These are phyloP conservation scores for Penicillium sp. DNA, from an alignment of 2,329 filamentous ascomycete species.

Conservation along the genomic window DNA sequence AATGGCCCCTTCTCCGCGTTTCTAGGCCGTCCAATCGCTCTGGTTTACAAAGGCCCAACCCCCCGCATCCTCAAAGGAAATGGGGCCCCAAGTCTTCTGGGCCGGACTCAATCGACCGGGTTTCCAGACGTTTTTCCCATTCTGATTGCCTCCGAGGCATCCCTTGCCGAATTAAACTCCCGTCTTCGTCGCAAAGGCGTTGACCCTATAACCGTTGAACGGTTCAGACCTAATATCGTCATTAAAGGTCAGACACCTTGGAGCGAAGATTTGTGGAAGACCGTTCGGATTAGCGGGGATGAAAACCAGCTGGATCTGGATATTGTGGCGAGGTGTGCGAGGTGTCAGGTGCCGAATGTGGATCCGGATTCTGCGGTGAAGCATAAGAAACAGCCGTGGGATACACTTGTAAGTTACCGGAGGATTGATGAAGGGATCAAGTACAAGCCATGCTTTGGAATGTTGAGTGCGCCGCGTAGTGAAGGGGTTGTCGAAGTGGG, in stretches of 20 bases:
- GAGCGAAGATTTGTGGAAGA: conserved; percentile 65
- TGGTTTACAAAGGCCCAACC: conserved; percentile 62
- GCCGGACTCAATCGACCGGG: conserved; percentile 53
- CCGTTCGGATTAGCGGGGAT: conserved; percentile 38
- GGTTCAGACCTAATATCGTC: conserved; percentile 64
- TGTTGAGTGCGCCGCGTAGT: conserved; percentile 59
- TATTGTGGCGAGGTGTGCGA: conserved; percentile 57
- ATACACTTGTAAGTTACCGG: conserved; percentile 60
- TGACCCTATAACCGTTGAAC: conserved; percentile 56
- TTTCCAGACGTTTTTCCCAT: conserved; percentile 62
- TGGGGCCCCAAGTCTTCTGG: conserved; percentile 53
- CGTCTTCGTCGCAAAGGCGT: conserved; percentile 46
- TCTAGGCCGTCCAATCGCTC: conserved; percentile 53
- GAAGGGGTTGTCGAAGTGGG: conserved; percentile 58
- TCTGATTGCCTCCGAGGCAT: conserved; percentile 55
- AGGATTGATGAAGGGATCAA: conserved; percentile 59
- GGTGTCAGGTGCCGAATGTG: conserved; percentile 65
- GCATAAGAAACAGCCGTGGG: conserved; percentile 60
- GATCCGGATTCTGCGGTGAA: conserved; percentile 60
- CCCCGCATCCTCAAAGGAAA: conserved; percentile 56
- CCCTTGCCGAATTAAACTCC: conserved; percentile 57
- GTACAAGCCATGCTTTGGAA: conserved; percentile 66
- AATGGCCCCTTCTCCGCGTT: conserved; percentile 57
- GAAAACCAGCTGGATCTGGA: conserved; percentile 48
- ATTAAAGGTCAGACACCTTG: conserved; percentile 56